These are phyloP conservation scores for Cryptosporidium sp. DNA, from an alignment of 169 alveolate species.

Conservation along the genomic window DNA sequence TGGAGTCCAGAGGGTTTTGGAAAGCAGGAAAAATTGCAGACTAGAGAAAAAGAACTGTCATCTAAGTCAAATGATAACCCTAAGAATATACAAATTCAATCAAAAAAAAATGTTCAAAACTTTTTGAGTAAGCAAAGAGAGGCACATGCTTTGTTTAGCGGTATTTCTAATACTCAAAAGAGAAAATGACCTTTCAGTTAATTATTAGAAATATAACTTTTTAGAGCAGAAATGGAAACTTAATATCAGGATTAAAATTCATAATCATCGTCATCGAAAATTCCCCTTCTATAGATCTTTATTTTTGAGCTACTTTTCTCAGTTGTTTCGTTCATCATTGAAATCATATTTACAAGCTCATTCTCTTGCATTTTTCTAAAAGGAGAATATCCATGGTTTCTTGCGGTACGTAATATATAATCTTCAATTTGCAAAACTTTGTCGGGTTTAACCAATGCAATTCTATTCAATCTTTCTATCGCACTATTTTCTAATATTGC, in stretches of 20 bases:
- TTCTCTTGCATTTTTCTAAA: constrained; percentile 21
- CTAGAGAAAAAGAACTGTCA: neutral
- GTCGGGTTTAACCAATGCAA: constrained; percentile 70
- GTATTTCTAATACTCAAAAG: constrained; percentile 28
- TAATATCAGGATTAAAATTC: neutral
- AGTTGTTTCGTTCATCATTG: constrained; percentile 15
- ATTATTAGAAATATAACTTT: neutral
- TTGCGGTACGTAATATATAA: constrained; percentile 41
- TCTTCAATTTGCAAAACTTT: constrained; percentile 55
- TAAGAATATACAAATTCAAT: neutral
- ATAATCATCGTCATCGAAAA: constrained; percentile 69
- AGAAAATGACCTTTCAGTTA: neutral
- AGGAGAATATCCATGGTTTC: constrained; percentile 34
- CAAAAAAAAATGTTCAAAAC: neutral
- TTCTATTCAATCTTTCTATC: constrained; percentile 55
- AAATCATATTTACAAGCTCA: constrained; percentile 31
- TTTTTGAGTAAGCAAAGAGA: constrained; percentile 35
- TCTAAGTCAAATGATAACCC: neutral
- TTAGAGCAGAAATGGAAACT: neutral
- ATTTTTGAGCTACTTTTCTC: constrained; percentile 26
- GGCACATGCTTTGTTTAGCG: constrained; percentile 42
- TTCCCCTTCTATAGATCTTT: constrained; percentile 32
- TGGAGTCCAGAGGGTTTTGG: constrained; percentile 72
- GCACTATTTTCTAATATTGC: constrained; percentile 50
- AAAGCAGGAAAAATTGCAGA: neutral